Evolutionary conservation across 257 asterid species (phyloP).

Genomic region (Solanum pennellii): DNA sequence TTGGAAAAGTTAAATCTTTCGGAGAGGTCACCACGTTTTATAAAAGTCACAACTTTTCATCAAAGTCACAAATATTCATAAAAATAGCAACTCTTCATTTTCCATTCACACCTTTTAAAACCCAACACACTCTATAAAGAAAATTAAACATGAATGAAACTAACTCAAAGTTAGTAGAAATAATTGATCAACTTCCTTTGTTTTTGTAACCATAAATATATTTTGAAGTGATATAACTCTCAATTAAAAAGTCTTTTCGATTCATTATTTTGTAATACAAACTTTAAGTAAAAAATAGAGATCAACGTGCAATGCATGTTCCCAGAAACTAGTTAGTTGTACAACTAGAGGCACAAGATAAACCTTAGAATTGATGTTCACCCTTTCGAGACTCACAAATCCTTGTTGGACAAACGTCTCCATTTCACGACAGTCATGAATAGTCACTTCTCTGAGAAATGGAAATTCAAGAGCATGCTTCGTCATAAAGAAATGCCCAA

Average conservation of each 20-base stretch:
- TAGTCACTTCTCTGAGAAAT: no score
- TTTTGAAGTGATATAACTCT: background rate
- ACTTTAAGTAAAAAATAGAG: background rate
- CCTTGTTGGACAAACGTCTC: background rate
- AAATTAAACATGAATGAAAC: background rate
- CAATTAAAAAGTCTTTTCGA: background rate
- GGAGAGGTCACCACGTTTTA: no score
- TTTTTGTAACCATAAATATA: background rate
- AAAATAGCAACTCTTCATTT: no score
- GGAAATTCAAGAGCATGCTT: background rate
- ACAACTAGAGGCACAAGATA: background rate
- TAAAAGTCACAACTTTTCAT: no score
- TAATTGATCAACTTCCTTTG: background rate
- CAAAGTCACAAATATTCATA: no score
- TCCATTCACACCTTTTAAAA: no score
- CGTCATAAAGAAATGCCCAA: background rate
- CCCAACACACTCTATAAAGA: background rate
- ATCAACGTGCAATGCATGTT: background rate
- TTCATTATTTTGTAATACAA: background rate
- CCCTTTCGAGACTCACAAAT: background rate
- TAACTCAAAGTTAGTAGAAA: background rate
- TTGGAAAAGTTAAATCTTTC: no score
- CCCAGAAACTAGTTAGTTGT: background rate
- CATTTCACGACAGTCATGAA: background rate
- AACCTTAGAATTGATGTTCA: background rate